phyloP scores from a whole-genome alignment of 2,329 filamentous ascomycete species.

The Davidsoniella virescens region DNA sequence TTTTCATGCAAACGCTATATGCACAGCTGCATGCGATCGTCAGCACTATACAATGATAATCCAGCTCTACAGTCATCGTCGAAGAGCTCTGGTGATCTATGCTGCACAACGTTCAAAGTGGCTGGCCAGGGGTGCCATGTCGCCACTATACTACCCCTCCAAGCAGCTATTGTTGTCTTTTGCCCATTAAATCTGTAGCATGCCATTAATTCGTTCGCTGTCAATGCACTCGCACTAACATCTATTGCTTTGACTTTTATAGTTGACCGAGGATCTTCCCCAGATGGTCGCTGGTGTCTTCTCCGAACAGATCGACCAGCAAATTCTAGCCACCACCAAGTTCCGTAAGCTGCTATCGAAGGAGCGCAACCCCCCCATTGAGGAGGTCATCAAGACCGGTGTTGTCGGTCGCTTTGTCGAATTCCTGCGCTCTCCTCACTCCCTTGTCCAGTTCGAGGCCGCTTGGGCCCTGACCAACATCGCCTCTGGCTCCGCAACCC shows the following conservation, averaged over 20 bases:
- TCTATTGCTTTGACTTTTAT: conserved; percentile 11
- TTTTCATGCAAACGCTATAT: not conserved
- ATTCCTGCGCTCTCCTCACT: conserved; percentile 94
- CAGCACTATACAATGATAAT: not conserved
- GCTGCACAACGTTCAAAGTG: not conserved
- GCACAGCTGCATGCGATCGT: not conserved
- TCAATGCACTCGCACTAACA: conserved; percentile 16
- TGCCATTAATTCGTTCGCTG: not conserved
- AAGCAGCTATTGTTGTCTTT: not conserved
- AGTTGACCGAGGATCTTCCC: conserved; percentile 96
- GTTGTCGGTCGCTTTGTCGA: conserved; percentile 96
- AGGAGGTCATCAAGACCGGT: conserved; percentile 97
- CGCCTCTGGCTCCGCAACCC: conserved; percentile 86
- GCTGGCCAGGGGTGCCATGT: conserved; percentile 5
- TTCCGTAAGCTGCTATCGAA: conserved; percentile 97
- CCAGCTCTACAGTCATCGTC: not conserved
- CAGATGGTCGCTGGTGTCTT: conserved; percentile 97
- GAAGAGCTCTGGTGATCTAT: not conserved
- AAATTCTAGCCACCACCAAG: conserved; percentile 95
- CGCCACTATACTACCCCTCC: conserved; percentile 10
- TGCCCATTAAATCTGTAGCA: no score
- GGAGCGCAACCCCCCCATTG: conserved; percentile 96
- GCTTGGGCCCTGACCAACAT: conserved; percentile 99
- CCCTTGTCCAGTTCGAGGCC: conserved; percentile 95
- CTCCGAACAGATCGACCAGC: conserved; percentile 93